Conservation (phyloP, 768 basidiomycete genomes). For the Agaricus subrufescens region DNA sequence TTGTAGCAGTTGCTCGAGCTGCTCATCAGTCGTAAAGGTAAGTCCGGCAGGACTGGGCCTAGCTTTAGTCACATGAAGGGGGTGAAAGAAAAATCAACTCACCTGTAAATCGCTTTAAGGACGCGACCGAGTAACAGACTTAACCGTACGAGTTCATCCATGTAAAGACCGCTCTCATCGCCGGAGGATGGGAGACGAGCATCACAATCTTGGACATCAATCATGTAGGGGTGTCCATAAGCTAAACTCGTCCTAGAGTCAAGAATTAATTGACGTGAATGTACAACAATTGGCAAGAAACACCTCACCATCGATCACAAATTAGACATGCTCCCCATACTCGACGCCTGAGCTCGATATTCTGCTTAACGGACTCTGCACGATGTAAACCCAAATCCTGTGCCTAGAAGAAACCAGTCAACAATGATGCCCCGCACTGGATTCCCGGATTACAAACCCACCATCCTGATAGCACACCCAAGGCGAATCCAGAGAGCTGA, state of each 20-base stretch:
- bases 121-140: slow-evolving; percentile 90
- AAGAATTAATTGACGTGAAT: slow-evolving; percentile 7
- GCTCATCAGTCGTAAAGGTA: slow-evolving; percentile 77
- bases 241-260: slow-evolving; percentile 71
- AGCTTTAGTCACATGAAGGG: not conserved
- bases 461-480: slow-evolving; percentile 92
- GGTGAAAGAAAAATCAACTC: slow-evolving; percentile 12
- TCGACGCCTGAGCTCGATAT: slow-evolving; percentile 82
- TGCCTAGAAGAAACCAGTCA: slow-evolving; percentile 46
- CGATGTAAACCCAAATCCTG: slow-evolving; percentile 96
- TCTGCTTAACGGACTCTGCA: slow-evolving; percentile 79
- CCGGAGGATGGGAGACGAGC: slow-evolving; percentile 89
- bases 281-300: not conserved
- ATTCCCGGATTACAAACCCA: slow-evolving; percentile 28
- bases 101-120: slow-evolving; percentile 92
- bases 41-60: slow-evolving; percentile 75
- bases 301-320: slow-evolving; percentile 80
- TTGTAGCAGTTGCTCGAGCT: slow-evolving; percentile 55
- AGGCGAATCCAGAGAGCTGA: slow-evolving; percentile 84
- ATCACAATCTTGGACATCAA: slow-evolving; percentile 96
- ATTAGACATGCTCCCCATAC: slow-evolving; percentile 96
- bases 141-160: slow-evolving; percentile 88
- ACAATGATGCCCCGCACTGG: not conserved
- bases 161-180: slow-evolving; percentile 71
- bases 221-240: slow-evolving; percentile 93